Evolutionary conservation across 2,329 filamentous ascomycete genomes (phyloP).

Genomic region (Pseudopithomyces maydicus): DNA sequence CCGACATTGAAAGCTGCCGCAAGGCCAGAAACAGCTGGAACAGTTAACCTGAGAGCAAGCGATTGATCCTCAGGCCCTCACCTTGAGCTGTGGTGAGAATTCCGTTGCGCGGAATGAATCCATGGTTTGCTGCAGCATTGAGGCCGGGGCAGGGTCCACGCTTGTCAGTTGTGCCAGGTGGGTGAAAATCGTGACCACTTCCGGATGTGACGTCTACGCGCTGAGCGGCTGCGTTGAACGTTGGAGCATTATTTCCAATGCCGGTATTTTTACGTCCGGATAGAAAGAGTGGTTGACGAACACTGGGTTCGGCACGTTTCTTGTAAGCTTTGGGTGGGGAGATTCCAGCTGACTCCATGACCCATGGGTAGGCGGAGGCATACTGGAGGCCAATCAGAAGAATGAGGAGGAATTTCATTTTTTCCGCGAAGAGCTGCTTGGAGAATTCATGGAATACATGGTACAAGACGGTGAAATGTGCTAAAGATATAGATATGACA

Average conservation of each 20-base stretch:
- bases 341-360: no score
- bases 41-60: not conserved
- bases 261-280: not conserved
- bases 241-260: not conserved
- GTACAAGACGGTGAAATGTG: no score
- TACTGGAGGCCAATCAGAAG: no score
- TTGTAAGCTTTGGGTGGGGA: not conserved
- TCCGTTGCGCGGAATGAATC: conserved; percentile 30
- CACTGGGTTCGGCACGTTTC: not conserved
- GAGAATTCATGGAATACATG: no score
- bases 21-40: not conserved
- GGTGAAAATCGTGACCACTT: conserved; percentile 1
- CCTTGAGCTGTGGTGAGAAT: conserved; percentile 1
- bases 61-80: not conserved
- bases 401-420: no score
- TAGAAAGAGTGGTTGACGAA: not conserved
- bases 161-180: not conserved
- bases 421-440: no score
- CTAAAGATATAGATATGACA: no score
- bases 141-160: conserved; percentile 29
- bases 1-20: not conserved
- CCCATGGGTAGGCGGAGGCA: no score
- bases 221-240: not conserved
- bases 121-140: conserved; percentile 33
- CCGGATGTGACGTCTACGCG: conserved; percentile 1